phyloP scores from a whole-genome alignment of 331 rosid species.

The Prunus yedoensis region DNA sequence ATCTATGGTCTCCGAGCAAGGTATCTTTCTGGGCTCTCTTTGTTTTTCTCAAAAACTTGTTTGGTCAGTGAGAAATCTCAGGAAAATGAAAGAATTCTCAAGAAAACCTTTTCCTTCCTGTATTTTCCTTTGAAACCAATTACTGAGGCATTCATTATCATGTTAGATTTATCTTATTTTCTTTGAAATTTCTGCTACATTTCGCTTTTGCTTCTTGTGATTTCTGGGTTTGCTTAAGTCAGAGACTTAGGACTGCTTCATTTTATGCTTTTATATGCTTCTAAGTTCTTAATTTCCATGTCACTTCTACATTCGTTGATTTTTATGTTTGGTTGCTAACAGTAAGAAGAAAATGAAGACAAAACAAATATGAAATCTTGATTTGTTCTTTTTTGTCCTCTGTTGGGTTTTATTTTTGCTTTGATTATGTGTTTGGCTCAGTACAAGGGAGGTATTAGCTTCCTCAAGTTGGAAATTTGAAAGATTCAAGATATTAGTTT shows the following conservation, averaged over 20 bases:
- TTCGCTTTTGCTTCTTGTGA: background rate
- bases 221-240: background rate
- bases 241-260: no score
- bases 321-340: no score
- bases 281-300: background rate
- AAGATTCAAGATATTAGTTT: background rate
- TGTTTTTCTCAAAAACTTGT: slow-evolving; percentile 7
- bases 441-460: no score
- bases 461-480: no score
- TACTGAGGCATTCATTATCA: background rate
- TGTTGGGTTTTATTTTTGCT: background rate
- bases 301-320: no score
- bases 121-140: background rate
- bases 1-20: slow-evolving; percentile 31
- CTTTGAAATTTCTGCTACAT: background rate
- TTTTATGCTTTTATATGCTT: no score
- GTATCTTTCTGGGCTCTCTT: slow-evolving; percentile 38
- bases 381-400: background rate
- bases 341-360: background rate
- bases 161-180: background rate
- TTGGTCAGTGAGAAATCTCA: slow-evolving; percentile 18
- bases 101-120: background rate
- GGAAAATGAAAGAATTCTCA: background rate
- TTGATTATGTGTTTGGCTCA: background rate
- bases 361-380: background rate